Conservation (phyloP, 495 filamentous ascomycete species). For the Xylaria intraflava region DNA sequence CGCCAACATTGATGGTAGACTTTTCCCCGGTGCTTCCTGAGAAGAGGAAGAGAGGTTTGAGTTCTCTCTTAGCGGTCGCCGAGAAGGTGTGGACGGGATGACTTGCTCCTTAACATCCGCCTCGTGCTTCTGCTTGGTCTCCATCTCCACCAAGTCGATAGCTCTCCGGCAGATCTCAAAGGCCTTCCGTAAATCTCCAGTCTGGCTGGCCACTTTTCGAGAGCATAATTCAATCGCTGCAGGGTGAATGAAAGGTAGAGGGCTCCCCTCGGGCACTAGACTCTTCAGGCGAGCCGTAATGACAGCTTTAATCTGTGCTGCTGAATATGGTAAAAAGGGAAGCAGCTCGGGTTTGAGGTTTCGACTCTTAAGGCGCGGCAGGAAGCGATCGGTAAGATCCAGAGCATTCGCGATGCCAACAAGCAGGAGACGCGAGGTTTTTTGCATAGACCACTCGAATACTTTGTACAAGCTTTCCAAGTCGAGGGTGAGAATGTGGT, state of each 20-base stretch:
- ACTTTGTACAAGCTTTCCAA: conserved; percentile 79
- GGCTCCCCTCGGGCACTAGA: conserved; percentile 55
- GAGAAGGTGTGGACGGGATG: conserved; percentile 40
- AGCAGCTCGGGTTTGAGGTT: conserved; percentile 84
- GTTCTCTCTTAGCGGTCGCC: conserved; percentile 39
- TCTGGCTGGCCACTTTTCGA: conserved; percentile 88
- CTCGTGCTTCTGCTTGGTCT: conserved; percentile 62
- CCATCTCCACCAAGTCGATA: conserved; percentile 81
- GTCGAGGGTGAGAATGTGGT: conserved; percentile 83
- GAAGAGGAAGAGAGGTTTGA: conserved; percentile 42
- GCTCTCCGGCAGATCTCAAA: conserved; percentile 90
- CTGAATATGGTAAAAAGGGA: conserved; percentile 89
- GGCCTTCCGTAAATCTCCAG: conserved; percentile 88
- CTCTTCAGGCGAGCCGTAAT: conserved; percentile 76
- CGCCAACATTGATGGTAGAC: conserved; percentile 27
- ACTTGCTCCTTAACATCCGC: conserved; percentile 45
- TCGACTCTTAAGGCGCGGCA: conserved; percentile 87
- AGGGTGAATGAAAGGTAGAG: conserved; percentile 84
- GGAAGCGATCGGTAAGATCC: conserved; percentile 89
- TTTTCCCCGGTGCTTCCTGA: conserved; percentile 35
- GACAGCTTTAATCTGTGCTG: conserved; percentile 78
- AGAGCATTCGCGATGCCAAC: conserved; percentile 96
- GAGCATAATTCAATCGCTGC: conserved; percentile 88
- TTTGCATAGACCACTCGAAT: conserved; percentile 86
- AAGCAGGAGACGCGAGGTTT: conserved; percentile 68